These are phyloP conservation scores for Cryptosporidium tyzzeri DNA, from an alignment of 169 alveolate species.

Conservation along the genomic window DNA sequence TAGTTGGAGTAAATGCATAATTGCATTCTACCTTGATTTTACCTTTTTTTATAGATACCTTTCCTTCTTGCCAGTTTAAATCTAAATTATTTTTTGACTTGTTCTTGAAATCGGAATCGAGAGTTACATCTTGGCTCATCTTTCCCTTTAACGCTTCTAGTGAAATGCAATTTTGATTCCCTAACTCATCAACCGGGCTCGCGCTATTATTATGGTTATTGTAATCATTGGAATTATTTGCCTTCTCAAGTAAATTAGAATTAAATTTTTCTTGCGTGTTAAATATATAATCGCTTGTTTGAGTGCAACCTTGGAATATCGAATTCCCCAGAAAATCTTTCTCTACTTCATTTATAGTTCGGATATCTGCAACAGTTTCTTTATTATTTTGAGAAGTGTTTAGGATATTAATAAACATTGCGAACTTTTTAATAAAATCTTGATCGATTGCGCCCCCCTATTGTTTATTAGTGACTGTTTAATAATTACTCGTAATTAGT, in stretches of 20 bases:
- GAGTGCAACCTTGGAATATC: conserved; percentile 11
- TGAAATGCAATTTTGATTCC: conserved; percentile 29
- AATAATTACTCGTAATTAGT: not conserved
- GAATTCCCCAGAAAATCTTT: conserved; percentile 1
- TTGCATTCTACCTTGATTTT: conserved; percentile 43
- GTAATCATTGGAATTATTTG: not conserved
- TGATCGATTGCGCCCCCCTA: conserved; percentile 30
- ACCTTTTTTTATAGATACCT: conserved; percentile 52
- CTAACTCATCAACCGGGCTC: conserved; percentile 11
- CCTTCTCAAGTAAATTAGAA: not conserved
- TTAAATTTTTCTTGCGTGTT: conserved; percentile 26
- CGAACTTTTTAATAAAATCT: conserved; percentile 49
- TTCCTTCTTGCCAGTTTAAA: conserved; percentile 74
- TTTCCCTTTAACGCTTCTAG: conserved; percentile 44
- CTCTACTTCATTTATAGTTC: conserved; percentile 26
- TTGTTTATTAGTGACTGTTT: not conserved
- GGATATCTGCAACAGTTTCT: conserved; percentile 5
- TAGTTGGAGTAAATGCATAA: conserved; percentile 75
- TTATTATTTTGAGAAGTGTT: conserved; percentile 20
- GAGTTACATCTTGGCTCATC: conserved; percentile 46
- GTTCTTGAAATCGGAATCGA: conserved; percentile 11
- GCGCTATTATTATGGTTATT: conserved; percentile 1
- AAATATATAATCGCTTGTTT: conserved; percentile 15
- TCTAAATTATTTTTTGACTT: conserved; percentile 19
- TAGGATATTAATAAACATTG: conserved; percentile 33